These are phyloP conservation scores for Scheffersomyces illinoinensis DNA, from an alignment of 1,139 yeast species.

Conservation along the genomic window DNA sequence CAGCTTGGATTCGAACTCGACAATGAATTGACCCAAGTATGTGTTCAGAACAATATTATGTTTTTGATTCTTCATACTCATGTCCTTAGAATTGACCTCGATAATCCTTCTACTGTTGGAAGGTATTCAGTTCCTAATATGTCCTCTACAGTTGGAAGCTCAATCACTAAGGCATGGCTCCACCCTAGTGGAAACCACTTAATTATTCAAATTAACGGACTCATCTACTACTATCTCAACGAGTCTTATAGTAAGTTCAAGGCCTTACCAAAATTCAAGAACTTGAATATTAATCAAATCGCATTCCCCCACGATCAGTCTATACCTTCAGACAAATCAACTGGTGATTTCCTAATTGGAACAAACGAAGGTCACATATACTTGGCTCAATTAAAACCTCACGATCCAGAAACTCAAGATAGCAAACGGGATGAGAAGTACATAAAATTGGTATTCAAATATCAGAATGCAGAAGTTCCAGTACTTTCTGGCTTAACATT, in stretches of 20 bases:
- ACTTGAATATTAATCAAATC: conserved; percentile 24
- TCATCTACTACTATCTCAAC: conserved; percentile 33
- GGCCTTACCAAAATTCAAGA: conserved; percentile 32
- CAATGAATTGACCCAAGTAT: conserved; percentile 22
- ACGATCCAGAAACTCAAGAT: conserved; percentile 19
- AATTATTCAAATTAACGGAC: conserved; percentile 27
- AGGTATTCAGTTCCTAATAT: conserved; percentile 14
- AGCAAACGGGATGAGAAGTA: conserved; percentile 41
- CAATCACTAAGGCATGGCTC: conserved; percentile 37
- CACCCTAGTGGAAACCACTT: conserved; percentile 42
- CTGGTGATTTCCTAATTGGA: conserved; percentile 33
- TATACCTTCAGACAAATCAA: conserved; percentile 21
- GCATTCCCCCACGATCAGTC: conserved; percentile 28
- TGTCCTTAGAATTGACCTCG: conserved; percentile 35
- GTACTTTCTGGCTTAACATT: conserved; percentile 20
- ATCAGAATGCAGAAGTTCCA: conserved; percentile 13
- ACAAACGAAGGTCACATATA: conserved; percentile 32
- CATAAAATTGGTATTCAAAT: conserved; percentile 29
- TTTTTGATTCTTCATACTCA: conserved; percentile 24
- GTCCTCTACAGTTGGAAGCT: conserved; percentile 5
- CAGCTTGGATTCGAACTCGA: conserved; percentile 42
- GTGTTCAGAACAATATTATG: conserved; percentile 33
- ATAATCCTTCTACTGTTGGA: conserved; percentile 37
- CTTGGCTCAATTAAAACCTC: conserved; percentile 28
- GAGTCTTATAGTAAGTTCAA: conserved; percentile 34